Percentiles rank a stretch among this genome's conserved stretches.
Evolutionary conservation across 306 rosid species (phyloP).

Genomic region (Crotalaria pallida): DNA sequence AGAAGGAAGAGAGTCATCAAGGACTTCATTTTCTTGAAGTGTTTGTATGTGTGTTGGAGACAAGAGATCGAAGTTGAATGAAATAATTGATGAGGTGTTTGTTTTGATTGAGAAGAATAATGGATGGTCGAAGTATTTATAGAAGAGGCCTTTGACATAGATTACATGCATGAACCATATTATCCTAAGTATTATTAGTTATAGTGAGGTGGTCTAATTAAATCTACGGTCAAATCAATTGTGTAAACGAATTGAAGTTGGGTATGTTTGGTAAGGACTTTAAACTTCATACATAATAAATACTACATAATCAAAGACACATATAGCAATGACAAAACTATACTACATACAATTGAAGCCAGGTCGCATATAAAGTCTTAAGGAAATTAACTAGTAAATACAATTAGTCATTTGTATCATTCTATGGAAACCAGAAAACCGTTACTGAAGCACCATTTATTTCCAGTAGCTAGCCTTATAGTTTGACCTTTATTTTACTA

Average conservation of each 20-base stretch:
- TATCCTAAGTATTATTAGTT: neutral
- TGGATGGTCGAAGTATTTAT: conserved; percentile 22
- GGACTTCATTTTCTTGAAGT: conserved; percentile 23
- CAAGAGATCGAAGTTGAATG: neutral
- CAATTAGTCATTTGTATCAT: neutral
- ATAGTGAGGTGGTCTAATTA: conserved; percentile 31
- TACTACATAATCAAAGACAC: neutral
- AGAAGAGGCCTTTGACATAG: neutral
- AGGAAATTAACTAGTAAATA: neutral
- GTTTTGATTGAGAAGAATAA: conserved; percentile 11
- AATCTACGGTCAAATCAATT: conserved; percentile 7
- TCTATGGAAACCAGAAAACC: neutral
- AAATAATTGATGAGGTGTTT: neutral
- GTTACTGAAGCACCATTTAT: conserved; percentile 17
- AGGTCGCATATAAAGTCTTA: neutral
- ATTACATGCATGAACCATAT: neutral
- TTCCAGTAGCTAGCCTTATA: neutral
- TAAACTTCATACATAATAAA: neutral
- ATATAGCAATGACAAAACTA: neutral
- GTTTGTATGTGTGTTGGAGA: neutral
- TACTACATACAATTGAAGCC: neutral
- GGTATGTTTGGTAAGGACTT: conserved; percentile 8
- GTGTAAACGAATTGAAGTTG: conserved; percentile 15
- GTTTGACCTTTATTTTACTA: neutral
- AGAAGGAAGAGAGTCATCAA: conserved; percentile 2